Conservation (phyloP, 2,329 filamentous ascomycete species). For the Phialophora chinensis region DNA sequence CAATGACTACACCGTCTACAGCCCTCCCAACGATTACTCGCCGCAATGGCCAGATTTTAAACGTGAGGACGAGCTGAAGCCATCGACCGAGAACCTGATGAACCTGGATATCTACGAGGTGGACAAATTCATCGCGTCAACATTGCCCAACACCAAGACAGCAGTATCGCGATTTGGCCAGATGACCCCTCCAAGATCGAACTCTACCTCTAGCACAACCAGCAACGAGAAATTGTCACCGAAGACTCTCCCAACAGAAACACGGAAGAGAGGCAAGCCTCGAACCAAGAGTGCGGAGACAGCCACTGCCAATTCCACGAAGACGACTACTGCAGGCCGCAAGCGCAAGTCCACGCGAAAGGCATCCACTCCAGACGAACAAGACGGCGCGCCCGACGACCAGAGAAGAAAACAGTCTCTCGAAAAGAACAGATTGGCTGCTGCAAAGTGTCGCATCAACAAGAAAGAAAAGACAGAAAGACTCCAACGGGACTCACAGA, state of each 20-base stretch:
- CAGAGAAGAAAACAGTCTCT: slow-evolving; percentile 40
- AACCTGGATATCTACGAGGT: slow-evolving; percentile 32
- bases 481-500: slow-evolving; percentile 39
- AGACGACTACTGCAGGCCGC: slow-evolving; percentile 26
- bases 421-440: slow-evolving; percentile 40
- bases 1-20: slow-evolving; percentile 36
- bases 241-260: slow-evolving; percentile 23
- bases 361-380: slow-evolving; percentile 25
- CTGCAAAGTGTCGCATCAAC: slow-evolving; percentile 41
- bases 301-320: slow-evolving; percentile 8
- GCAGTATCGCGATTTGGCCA: slow-evolving; percentile 38
- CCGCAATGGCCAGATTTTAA: slow-evolving; percentile 36
- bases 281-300: slow-evolving; percentile 23
- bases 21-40: slow-evolving; percentile 33
- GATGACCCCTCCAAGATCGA: slow-evolving; percentile 38
- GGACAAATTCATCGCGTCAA: slow-evolving; percentile 33
- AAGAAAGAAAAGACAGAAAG: slow-evolving; percentile 41
- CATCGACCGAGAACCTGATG: slow-evolving; percentile 18
- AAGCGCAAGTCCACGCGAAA: slow-evolving; percentile 37
- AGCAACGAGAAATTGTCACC: slow-evolving; percentile 30
- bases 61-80: slow-evolving; percentile 34
- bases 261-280: slow-evolving; percentile 34
- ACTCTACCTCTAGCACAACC: slow-evolving; percentile 32
- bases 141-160: slow-evolving; percentile 30
- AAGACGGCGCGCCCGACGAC: slow-evolving; percentile 28